These are phyloP conservation scores for Beauveria varroae DNA, from an alignment of 2,329 filamentous ascomycete genomes.

Conservation along the genomic window DNA sequence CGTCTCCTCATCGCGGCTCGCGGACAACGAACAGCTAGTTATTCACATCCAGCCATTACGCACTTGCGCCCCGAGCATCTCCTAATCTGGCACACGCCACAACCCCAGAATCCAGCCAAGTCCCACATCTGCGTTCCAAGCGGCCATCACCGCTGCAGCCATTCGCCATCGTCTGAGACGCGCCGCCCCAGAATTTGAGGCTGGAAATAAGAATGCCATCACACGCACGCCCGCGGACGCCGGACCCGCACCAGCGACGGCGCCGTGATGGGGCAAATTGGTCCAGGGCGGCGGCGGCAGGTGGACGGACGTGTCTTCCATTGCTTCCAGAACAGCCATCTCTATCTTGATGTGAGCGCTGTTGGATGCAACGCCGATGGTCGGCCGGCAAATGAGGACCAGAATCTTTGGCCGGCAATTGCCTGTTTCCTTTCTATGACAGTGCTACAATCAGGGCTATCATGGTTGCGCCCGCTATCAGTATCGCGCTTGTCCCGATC, in stretches of 20 bases:
- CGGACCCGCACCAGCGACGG: not conserved
- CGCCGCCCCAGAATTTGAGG: not conserved
- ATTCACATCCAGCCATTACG: not conserved
- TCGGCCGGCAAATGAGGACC: not conserved
- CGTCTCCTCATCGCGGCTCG: not conserved
- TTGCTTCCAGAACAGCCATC: not conserved
- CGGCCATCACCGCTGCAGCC: not conserved
- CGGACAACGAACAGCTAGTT: constrained; percentile 4
- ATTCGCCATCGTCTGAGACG: not conserved
- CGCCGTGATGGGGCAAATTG: not conserved
- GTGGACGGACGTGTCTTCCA: not conserved
- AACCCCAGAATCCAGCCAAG: not conserved
- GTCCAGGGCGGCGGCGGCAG: not conserved
- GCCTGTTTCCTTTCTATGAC: not conserved
- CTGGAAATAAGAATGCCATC: not conserved
- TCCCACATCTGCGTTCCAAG: constrained; percentile 6
- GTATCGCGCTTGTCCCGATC: not conserved
- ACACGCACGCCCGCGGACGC: constrained; percentile 1
- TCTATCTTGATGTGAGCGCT: not conserved
- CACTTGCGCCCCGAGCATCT: not conserved
- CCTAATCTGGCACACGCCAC: not conserved
- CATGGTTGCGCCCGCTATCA: not conserved
- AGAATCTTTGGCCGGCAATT: not conserved
- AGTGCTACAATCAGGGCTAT: not conserved
- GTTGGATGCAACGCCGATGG: not conserved